A percentile compares a stretch with the other conserved stretches of the same genome.
These are phyloP conservation scores for Colletotrichum ledebouriae DNA, from an alignment of 2,329 filamentous ascomycete genomes.

Conservation along the genomic window DNA sequence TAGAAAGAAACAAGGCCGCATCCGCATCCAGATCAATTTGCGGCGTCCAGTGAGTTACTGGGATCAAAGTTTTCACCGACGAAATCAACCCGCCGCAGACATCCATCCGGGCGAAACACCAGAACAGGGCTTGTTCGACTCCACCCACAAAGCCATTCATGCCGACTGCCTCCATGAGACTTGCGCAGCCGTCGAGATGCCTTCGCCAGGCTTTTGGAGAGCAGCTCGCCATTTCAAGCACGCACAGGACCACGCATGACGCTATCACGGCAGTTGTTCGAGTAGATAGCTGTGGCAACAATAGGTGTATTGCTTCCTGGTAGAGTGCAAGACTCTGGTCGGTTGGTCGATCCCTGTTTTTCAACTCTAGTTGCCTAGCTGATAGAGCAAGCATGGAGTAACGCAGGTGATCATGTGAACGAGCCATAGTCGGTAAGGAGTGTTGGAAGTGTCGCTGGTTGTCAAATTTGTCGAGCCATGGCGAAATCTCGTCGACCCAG, in stretches of 20 bases:
- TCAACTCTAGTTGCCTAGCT: constrained; percentile 65
- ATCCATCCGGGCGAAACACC: constrained; percentile 72
- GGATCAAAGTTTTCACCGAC: constrained; percentile 63
- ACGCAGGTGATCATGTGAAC: constrained; percentile 60
- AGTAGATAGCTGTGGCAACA: constrained; percentile 52
- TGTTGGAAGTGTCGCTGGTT: constrained; percentile 65
- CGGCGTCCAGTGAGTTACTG: constrained; percentile 60
- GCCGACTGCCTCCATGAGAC: constrained; percentile 64
- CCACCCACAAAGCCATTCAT: constrained; percentile 67
- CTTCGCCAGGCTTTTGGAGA: constrained; percentile 64
- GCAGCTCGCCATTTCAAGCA: constrained; percentile 58
- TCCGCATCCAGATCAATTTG: constrained; percentile 49
- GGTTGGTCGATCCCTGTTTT: constrained; percentile 56
- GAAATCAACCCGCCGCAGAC: constrained; percentile 70
- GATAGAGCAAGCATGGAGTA: constrained; percentile 69
- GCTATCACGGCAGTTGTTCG: constrained; percentile 52
- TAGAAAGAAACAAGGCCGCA: constrained; percentile 52
- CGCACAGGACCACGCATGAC: constrained; percentile 56
- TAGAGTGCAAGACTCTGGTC: constrained; percentile 68
- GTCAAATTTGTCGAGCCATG: constrained; percentile 71
- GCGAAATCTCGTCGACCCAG: constrained; percentile 57
- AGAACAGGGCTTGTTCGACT: constrained; percentile 67
- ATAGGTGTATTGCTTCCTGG: constrained; percentile 64
- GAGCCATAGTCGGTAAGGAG: constrained; percentile 64
- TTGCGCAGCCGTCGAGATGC: constrained; percentile 70